These are phyloP conservation scores for Silene conica DNA, from an alignment of 148 eudicot genomes.

Conservation along the genomic window DNA sequence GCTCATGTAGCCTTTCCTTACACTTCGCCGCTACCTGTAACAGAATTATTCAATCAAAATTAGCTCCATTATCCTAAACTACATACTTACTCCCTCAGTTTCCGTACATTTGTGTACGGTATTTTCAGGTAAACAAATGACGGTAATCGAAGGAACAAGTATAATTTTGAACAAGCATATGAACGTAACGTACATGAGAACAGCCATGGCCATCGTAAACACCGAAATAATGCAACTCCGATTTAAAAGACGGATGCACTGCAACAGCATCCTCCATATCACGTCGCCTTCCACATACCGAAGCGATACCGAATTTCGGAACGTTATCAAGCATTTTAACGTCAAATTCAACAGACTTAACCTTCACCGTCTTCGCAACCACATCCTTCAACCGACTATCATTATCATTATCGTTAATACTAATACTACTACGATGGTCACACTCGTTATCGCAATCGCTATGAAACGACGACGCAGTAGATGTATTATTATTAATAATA, in stretches of 20 bases:
- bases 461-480: conserved; percentile 15
- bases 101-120: too few relatives aligned
- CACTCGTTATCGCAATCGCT: conserved; percentile 15
- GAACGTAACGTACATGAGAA: conserved; percentile 60
- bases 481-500: not conserved
- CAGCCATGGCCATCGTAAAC: conserved; percentile 90
- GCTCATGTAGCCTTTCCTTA: conserved; percentile 35
- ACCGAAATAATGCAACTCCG: conserved; percentile 52
- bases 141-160: too few relatives aligned
- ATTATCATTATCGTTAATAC: not conserved
- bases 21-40: conserved; percentile 36
- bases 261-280: conserved; percentile 87
- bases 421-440: too few relatives aligned
- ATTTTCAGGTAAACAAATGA: too few relatives aligned
- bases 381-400: not conserved
- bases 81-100: too few relatives aligned
- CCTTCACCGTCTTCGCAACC: not conserved
- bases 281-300: conserved; percentile 65
- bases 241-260: conserved; percentile 44
- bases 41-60: too few relatives aligned
- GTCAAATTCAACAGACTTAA: not conserved
- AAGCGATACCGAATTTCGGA: conserved; percentile 61
- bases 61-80: too few relatives aligned
- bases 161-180: too few relatives aligned
- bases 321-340: conserved; percentile 9